Base-by-base conservation (phyloP, 2,329 filamentous ascomycete genomes). In the Aspergillus quadrilineatus region DNA sequence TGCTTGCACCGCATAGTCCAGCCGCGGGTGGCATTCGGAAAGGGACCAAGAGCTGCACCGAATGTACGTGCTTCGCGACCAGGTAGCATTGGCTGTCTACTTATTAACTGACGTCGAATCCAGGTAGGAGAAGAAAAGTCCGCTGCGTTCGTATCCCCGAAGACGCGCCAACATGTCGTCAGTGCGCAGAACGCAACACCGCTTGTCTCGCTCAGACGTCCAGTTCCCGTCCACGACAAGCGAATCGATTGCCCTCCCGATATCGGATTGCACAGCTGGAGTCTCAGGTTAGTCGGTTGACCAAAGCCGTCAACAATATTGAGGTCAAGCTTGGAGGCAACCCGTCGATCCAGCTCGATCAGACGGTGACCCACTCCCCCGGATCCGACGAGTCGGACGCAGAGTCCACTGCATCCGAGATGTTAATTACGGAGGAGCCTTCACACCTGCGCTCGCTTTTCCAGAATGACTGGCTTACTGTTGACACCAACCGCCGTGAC, bases 11-110 rank as follows among this genome's bases (percentile, higher is more conserved):
- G 6, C 53, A 57, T 30, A 48, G 34, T 34, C 37, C 54, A 9
- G 4, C 44, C 15, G 44, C 46, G 10, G 22, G 9, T 37, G 34
- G 34, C 34, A 14, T 55, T 26, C 57, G 61, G 10, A 64, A 58
- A 37, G 62, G 62, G 9, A 62, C 62, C 7, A 64, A 57, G 37
- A 64, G 62, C 48, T 64, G 62, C 58, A 61, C 58, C 10, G 62
- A 64, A 43, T 64, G 62, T 64, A 58, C 36, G 58, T 59, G 41
- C 10, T 4, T 5, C 9, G 5, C 4, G 34, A 14, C 34, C 8
- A 12, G 4, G 5, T 9, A 14, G 4, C 10, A 34, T n/a, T 37
- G 10, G 10, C 12, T 14, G 34, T 14, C 9, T 14, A 12, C 4
- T 37, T 14, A 3, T 14, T 14, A 12, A 14, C 34, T 37, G 14